These are phyloP conservation scores for Penicillium sp. DNA, from an alignment of 2,329 filamentous ascomycete genomes.

Conservation along the genomic window DNA sequence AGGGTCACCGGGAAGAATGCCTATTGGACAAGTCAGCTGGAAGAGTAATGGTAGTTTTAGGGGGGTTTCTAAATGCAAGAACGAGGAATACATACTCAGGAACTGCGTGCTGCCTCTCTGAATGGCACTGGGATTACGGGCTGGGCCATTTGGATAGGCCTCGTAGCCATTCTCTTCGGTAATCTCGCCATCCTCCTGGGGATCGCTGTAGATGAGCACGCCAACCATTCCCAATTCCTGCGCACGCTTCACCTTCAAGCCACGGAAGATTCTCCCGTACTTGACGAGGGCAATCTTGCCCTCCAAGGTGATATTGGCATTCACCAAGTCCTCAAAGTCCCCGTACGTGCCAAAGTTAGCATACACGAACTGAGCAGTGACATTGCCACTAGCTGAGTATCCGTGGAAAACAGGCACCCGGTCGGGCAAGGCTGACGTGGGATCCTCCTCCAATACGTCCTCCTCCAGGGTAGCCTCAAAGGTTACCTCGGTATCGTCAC, in stretches of 20 bases:
- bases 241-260: constrained; percentile 88
- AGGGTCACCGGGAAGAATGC: constrained; percentile 68
- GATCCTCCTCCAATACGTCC: constrained; percentile 80
- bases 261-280: constrained; percentile 85
- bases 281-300: constrained; percentile 87
- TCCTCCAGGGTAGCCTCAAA: constrained; percentile 82
- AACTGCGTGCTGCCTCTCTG: constrained; percentile 87
- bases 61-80: neutral
- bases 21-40: constrained; percentile 34
- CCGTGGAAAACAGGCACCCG: constrained; percentile 90
- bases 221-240: constrained; percentile 89
- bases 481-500: constrained; percentile 55
- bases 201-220: constrained; percentile 82
- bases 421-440: constrained; percentile 70
- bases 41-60: neutral
- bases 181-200: constrained; percentile 80
- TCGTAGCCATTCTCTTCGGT: constrained; percentile 80
- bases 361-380: constrained; percentile 82
- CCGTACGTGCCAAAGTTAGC: constrained; percentile 87
- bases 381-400: constrained; percentile 89
- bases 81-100: constrained; percentile 59
- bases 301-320: constrained; percentile 71
- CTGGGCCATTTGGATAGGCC: constrained; percentile 81
- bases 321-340: constrained; percentile 80
- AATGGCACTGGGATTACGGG: constrained; percentile 82